A percentile compares a stretch with the other conserved stretches of the same genome.
Evolutionary conservation across 225 moss, liverwort and hornwort species (phyloP).

Genomic region (Takakia lepidozioides): DNA sequence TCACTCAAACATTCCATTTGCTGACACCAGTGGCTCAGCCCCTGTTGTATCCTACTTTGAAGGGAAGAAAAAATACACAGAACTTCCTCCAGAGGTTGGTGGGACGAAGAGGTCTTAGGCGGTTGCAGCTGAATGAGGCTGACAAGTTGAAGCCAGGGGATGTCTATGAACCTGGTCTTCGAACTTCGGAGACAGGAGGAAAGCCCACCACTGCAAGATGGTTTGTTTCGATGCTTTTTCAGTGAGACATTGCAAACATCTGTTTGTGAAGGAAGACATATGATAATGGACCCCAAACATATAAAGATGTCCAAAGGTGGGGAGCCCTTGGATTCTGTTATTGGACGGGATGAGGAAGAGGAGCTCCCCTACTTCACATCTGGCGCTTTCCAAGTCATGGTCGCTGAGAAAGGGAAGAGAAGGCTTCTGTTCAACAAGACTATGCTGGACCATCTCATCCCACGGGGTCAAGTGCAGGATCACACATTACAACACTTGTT

Average conservation of each 20-base stretch:
- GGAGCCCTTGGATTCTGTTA: slow-evolving; percentile 56
- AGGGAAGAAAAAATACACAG: slow-evolving; percentile 11
- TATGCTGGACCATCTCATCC: slow-evolving; percentile 51
- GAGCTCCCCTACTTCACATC: slow-evolving; percentile 70
- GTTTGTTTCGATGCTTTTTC: slow-evolving; percentile 64
- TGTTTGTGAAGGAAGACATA: slow-evolving; percentile 77
- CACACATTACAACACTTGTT: slow-evolving; percentile 75
- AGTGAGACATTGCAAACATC: slow-evolving; percentile 69
- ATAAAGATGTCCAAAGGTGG: slow-evolving; percentile 87
- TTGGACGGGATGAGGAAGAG: slow-evolving; percentile 73
- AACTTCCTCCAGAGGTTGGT: slow-evolving; percentile 15
- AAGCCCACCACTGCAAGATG: slow-evolving; percentile 14
- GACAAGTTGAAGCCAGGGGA: no score
- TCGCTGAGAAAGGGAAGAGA: slow-evolving; percentile 34
- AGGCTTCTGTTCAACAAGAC: slow-evolving; percentile 40
- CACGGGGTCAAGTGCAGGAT: slow-evolving; percentile 27
- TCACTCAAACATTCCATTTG: slow-evolving; percentile 56
- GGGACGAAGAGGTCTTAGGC: slow-evolving; percentile 9
- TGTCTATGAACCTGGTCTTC: slow-evolving; percentile 11
- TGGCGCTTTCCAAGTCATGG: slow-evolving; percentile 76
- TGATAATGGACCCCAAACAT: slow-evolving; percentile 79
- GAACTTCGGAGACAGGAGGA: slow-evolving; percentile 6
- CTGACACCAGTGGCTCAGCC: slow-evolving; percentile 21
- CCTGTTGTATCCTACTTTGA: slow-evolving; percentile 4
- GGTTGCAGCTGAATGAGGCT: no score